Percentiles rank a stretch among this genome's conserved stretches.
These are phyloP conservation scores for Rhizopogon salebrosus DNA, from an alignment of 768 basidiomycete species.

Conservation along the genomic window DNA sequence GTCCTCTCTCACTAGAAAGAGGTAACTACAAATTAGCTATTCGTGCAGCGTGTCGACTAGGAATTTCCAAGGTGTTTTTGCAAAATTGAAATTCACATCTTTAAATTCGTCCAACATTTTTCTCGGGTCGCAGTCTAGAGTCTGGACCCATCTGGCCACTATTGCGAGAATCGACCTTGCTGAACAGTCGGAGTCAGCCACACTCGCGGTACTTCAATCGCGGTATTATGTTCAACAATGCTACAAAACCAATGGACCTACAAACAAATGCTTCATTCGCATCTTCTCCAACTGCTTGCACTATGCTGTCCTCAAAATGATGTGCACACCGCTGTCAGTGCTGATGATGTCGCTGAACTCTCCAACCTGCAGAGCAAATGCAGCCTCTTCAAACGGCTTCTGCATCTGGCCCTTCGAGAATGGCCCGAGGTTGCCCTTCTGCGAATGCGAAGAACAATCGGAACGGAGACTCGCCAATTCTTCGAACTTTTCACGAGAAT, in stretches of 20 bases:
- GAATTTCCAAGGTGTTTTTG: too few relatives aligned
- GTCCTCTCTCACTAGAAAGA: too few relatives aligned
- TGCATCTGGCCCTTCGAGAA: conserved; percentile 93
- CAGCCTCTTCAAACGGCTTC: conserved; percentile 91
- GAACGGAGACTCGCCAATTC: conserved; percentile 73
- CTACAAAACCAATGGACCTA: neutral
- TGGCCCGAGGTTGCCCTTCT: conserved; percentile 83
- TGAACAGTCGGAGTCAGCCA: neutral
- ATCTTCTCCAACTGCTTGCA: conserved; percentile 1
- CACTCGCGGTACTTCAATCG: neutral
- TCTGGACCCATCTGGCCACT: neutral
- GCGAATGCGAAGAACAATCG: conserved; percentile 83
- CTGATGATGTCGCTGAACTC: conserved; percentile 78
- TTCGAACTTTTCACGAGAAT: conserved; percentile 58
- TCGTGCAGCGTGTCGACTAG: too few relatives aligned
- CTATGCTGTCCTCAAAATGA: conserved; percentile 82
- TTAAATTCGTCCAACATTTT: too few relatives aligned
- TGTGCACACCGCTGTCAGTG: conserved; percentile 92
- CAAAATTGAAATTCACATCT: too few relatives aligned
- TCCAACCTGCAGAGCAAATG: conserved; percentile 65
- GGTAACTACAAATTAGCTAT: too few relatives aligned
- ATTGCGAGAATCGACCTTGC: neutral
- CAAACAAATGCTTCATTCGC: neutral
- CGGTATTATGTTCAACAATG: neutral
- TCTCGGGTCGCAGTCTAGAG: too few relatives aligned